Percentiles rank a stretch among this genome's conserved stretches.
phyloP scores from a whole-genome alignment of 768 basidiomycete genomes.

The Saitozyma sp. region DNA sequence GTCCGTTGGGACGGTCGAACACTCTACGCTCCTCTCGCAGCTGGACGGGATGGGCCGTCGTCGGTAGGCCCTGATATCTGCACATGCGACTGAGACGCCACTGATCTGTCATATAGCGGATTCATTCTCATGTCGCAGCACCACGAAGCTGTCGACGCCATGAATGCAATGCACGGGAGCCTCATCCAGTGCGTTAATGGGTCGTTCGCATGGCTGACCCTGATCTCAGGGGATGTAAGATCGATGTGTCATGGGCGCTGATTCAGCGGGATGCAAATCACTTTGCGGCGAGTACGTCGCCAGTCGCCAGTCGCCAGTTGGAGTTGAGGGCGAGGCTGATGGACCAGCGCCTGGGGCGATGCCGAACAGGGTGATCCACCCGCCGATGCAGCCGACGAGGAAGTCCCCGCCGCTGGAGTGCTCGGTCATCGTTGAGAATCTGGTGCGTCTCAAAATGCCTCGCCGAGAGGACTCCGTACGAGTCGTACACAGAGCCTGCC shows the following conservation, averaged over 20 bases:
- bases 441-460: conserved; percentile 18
- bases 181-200: conserved; percentile 30
- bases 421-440: conserved; percentile 36
- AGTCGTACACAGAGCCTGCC: too few species aligned
- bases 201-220: neutral
- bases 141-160: conserved; percentile 30
- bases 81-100: too few species aligned
- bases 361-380: conserved; percentile 21
- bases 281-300: conserved; percentile 18
- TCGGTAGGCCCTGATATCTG: conserved; percentile 15
- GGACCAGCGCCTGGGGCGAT: conserved; percentile 17
- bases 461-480: neutral
- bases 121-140: conserved; percentile 45
- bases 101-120: conserved; percentile 12
- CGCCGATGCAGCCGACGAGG: too few species aligned
- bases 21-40: conserved; percentile 36
- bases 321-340: neutral
- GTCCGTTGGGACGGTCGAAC: conserved; percentile 36
- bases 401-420: neutral
- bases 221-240: conserved; percentile 25
- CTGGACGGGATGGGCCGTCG: conserved; percentile 38
- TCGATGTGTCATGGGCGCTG: conserved; percentile 46
- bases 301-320: neutral
- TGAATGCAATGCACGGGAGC: conserved; percentile 37
- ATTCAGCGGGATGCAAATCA: conserved; percentile 34